Evolutionary conservation across 257 asterid species (phyloP).

Genomic region (Agastache rugosa): DNA sequence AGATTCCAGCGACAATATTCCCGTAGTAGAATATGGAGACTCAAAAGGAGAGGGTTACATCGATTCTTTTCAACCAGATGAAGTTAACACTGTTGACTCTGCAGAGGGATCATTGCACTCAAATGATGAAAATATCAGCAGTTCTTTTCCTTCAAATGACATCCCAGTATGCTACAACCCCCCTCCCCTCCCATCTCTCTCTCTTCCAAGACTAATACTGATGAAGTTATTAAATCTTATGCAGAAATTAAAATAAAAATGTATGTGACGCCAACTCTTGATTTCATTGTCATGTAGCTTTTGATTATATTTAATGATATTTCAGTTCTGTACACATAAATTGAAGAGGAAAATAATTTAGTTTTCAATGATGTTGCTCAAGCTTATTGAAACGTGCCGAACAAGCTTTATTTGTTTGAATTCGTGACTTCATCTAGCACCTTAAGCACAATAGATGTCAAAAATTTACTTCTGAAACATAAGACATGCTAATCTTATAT

Average conservation of each 20-base stretch:
- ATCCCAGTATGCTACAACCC: slow-evolving; percentile 44
- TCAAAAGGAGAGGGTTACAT: slow-evolving; percentile 40
- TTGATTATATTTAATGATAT: neutral
- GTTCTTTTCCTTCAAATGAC: slow-evolving; percentile 39
- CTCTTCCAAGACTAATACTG: slow-evolving; percentile 11
- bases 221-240: slow-evolving; percentile 3
- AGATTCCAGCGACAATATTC: slow-evolving; percentile 37
- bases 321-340: neutral
- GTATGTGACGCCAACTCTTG: slow-evolving; percentile 19
- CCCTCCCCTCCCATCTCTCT: neutral
- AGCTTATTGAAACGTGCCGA: slow-evolving; percentile 19
- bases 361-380: neutral
- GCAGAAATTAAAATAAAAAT: neutral
- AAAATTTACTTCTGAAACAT: neutral
- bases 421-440: slow-evolving; percentile 6
- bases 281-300: neutral
- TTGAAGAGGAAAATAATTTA: neutral
- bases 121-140: slow-evolving; percentile 39
- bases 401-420: neutral
- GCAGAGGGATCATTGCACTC: slow-evolving; percentile 41
- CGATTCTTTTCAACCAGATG: slow-evolving; percentile 40
- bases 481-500: slow-evolving; percentile 5
- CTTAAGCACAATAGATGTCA: slow-evolving; percentile 24
- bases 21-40: slow-evolving; percentile 41
- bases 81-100: slow-evolving; percentile 35